Conservation (phyloP, 78 protist genomes). For the Pigoraptor vietnamica region DNA sequence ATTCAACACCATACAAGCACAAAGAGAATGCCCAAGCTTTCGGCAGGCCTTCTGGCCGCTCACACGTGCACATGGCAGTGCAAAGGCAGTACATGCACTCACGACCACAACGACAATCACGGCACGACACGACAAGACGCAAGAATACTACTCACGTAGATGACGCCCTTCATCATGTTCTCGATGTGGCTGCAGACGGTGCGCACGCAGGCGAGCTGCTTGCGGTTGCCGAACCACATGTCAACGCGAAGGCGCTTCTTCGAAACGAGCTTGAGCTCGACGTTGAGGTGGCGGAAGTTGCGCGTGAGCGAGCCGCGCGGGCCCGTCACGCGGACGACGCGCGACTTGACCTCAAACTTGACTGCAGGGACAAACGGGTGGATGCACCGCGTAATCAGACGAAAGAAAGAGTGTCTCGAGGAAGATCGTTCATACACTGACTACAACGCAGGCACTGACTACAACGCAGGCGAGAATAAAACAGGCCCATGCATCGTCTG, state of each 20-base stretch:
- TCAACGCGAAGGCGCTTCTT: slow-evolving; percentile 24
- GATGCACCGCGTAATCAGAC: background rate
- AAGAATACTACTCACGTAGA: slow-evolving; percentile 38
- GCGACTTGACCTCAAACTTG: slow-evolving; percentile 47
- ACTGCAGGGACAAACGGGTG: slow-evolving; percentile 17
- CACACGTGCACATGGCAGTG: too few relatives aligned
- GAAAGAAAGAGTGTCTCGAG: background rate
- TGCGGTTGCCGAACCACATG: slow-evolving; percentile 81
- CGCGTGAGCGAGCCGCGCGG: slow-evolving; percentile 88
- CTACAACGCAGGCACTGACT: background rate
- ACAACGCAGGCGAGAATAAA: too few relatives aligned
- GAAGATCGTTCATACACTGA: background rate
- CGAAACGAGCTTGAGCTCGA: slow-evolving; percentile 58
- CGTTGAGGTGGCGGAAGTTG: slow-evolving; percentile 77
- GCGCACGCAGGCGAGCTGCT: slow-evolving; percentile 78
- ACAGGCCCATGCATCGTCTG: too few relatives aligned
- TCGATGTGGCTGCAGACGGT: slow-evolving; percentile 84
- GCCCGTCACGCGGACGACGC: slow-evolving; percentile 87
- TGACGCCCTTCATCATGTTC: slow-evolving; percentile 98
- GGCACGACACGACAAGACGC: background rate
- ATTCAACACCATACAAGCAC: too few relatives aligned
- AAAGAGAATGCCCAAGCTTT: too few relatives aligned
- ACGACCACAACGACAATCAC: too few relatives aligned
- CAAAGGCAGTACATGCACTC: too few relatives aligned
- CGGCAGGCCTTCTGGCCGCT: too few relatives aligned